phyloP scores from a whole-genome alignment of 164 flowering plant species.

The Vitis cinerea region DNA sequence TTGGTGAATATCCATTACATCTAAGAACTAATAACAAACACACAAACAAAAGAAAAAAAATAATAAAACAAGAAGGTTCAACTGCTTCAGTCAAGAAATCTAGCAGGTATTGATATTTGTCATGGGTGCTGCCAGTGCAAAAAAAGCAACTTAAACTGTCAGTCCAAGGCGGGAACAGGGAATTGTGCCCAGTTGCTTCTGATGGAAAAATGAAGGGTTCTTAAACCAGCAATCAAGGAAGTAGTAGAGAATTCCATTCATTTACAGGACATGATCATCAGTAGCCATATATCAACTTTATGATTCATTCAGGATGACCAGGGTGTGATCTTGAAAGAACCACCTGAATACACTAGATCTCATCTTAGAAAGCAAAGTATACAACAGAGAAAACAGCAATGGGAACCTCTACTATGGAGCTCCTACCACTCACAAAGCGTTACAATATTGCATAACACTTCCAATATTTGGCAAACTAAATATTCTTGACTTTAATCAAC shows the following conservation, averaged over 20 bases:
- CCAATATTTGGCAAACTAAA: no score
- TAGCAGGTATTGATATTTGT: background rate
- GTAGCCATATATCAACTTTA: no score
- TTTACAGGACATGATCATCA: no score
- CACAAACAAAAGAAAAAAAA: background rate
- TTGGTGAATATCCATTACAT: background rate
- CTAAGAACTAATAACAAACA: no score
- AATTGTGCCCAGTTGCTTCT: background rate
- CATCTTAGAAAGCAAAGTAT: background rate
- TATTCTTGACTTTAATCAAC: no score
- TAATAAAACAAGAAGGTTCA: background rate
- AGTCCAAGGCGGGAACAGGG: background rate
- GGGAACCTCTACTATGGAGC: background rate
- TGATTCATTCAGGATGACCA: no score
- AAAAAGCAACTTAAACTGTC: background rate
- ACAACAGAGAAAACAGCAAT: background rate
- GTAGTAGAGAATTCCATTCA: background rate
- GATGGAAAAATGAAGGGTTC: background rate
- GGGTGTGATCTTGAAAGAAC: background rate
- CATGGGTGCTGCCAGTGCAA: background rate
- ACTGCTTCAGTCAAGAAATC: background rate
- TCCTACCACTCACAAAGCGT: background rate
- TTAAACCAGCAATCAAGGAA: background rate
- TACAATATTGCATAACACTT: background rate
- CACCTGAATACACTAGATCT: background rate